A percentile compares a stretch with the other conserved stretches of the same genome.
These are phyloP conservation scores for Xenoacremonium recifei DNA, from an alignment of 2,329 filamentous ascomycete genomes.

Conservation along the genomic window DNA sequence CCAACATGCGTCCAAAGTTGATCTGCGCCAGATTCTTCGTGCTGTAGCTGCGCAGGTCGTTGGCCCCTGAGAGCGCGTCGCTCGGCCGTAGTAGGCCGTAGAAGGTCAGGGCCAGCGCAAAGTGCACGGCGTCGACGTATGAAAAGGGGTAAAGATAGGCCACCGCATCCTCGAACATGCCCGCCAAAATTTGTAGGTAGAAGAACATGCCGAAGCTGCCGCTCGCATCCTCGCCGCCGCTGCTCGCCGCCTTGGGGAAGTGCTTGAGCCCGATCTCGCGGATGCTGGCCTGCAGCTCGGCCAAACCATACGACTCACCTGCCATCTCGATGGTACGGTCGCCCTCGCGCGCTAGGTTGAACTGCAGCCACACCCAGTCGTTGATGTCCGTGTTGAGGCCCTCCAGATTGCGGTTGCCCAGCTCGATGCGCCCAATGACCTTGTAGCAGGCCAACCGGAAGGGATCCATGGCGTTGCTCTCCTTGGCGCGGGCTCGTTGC, in stretches of 20 bases:
- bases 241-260: slow-evolving; percentile 76
- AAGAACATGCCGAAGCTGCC: slow-evolving; percentile 89
- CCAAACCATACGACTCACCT: slow-evolving; percentile 62
- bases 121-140: slow-evolving; percentile 92
- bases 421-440: slow-evolving; percentile 79
- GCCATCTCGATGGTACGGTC: slow-evolving; percentile 64
- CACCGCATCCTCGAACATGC: slow-evolving; percentile 92
- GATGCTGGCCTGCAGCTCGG: slow-evolving; percentile 74
- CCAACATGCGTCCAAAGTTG: slow-evolving; percentile 91
- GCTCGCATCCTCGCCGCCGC: slow-evolving; percentile 71
- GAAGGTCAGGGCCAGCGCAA: slow-evolving; percentile 83
- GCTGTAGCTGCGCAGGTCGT: slow-evolving; percentile 66
- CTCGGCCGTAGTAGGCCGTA: slow-evolving; percentile 88
- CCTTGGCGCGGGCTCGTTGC: slow-evolving; percentile 78
- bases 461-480: slow-evolving; percentile 85
- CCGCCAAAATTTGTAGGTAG: slow-evolving; percentile 84
- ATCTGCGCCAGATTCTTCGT: slow-evolving; percentile 74
- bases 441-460: slow-evolving; percentile 98
- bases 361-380: slow-evolving; percentile 72
- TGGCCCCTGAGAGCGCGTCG: slow-evolving; percentile 71
- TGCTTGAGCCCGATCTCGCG: slow-evolving; percentile 87
- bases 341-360: slow-evolving; percentile 66
- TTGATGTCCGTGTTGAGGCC: slow-evolving; percentile 63
- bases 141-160: slow-evolving; percentile 89
- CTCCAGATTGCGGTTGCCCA: slow-evolving; percentile 62